Evolutionary conservation across 305 asterid species (phyloP).

Genomic region (Fraxinus angustifolia): DNA sequence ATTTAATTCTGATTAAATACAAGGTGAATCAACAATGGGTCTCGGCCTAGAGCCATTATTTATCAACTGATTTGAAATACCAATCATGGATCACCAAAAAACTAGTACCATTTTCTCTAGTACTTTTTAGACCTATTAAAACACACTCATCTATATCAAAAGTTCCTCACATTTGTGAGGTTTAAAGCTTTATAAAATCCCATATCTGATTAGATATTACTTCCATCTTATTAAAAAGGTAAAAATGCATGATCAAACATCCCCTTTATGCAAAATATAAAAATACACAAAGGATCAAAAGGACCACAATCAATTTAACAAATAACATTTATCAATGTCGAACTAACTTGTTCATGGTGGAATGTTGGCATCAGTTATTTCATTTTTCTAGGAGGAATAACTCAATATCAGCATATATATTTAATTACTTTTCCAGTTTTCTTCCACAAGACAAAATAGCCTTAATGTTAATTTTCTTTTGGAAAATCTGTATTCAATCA

Average conservation of each 20-base stretch:
- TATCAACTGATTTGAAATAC: constrained; percentile 12
- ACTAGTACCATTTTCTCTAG: not conserved
- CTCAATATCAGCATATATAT: not conserved
- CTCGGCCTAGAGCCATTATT: constrained; percentile 7
- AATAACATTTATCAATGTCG: not conserved
- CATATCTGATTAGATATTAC: not conserved
- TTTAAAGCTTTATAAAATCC: not conserved
- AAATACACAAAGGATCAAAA: constrained; percentile 1
- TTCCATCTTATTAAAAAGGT: constrained; percentile 1
- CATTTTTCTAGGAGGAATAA: not conserved
- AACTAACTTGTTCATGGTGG: not conserved
- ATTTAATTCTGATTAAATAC: not conserved
- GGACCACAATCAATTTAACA: constrained; percentile 14
- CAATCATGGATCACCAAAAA: not conserved
- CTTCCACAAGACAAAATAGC: not conserved
- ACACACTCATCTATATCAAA: not conserved
- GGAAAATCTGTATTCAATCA: not conserved
- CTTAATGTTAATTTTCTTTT: not conserved
- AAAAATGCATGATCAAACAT: constrained; percentile 10
- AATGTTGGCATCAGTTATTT: not conserved
- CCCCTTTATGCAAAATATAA: not conserved
- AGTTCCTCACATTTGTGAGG: not conserved
- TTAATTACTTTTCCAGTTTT: not conserved
- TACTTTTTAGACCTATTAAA: not conserved
- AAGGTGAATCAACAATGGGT: not conserved